Base-by-base conservation (phyloP, 2,329 filamentous ascomycete species). In the Thelonectria discophora region DNA sequence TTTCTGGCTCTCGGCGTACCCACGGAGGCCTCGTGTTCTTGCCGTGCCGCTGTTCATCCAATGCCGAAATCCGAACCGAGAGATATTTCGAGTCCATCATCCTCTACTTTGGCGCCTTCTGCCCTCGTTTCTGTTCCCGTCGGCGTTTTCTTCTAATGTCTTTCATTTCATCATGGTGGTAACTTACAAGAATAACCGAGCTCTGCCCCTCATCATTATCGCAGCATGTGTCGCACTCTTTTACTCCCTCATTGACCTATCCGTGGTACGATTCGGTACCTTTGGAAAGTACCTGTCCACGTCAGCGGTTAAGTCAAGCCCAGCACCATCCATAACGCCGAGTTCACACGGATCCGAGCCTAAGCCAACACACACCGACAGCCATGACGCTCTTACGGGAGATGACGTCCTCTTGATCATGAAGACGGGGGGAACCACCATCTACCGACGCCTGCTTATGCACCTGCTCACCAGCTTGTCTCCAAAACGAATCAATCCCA, bases 401-500 rank as follows among this genome's bases (percentile, higher is more conserved):
- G 64, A 69, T 32, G 69, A 70, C 52, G 59, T 71, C 15, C 50
- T 71, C 21, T 62, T 71, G 45, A 69, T 71, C 46, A 62, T 71
- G 50, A 71, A 71, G 43, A 71, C 69, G 3, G 69, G 69, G 24
- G 67, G 68, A 46, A 71, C 69, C 12, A 68, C 65, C 10, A 58
- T 70, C 60, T 71, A 65, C 65, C 70, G 69, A 59, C 65, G 69
- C 2, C 60, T 71, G n/a, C 64, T 71, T 17, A 59, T 69, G 24
- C 67, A 71, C 18, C 59, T 71, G 21, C 58, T 65, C 9, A 71
- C 69, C 0, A 54, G 60, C 2, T 63, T 71, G 17, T 45, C 61
- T 1, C 37, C 20, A 5, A 49, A 63, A 10, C 62, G 67, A 18
- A 60, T 68, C 12, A 50, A 57, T 21, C 56, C 47, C 10, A 49